phyloP scores from a whole-genome alignment of 768 basidiomycete genomes.

The Hortiboletus flavorubellus region DNA sequence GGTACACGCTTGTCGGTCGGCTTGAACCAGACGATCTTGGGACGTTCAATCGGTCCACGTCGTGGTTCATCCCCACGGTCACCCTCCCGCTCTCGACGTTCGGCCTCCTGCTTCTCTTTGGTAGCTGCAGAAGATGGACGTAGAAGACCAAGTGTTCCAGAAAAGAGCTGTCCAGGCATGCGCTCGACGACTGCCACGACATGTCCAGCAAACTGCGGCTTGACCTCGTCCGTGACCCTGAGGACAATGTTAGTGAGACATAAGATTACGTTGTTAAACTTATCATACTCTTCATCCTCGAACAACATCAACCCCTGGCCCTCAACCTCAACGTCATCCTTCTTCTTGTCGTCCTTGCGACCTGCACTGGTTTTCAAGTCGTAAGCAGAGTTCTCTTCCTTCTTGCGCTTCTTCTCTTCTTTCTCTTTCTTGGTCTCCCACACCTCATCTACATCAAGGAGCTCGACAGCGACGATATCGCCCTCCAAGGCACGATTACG shows the following conservation, averaged over 20 bases:
- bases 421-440: slow-evolving; percentile 99
- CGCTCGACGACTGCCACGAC: slow-evolving; percentile 99
- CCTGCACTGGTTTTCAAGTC: slow-evolving; percentile 72
- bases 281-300: slow-evolving; percentile 89
- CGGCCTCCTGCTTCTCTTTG: slow-evolving; percentile 98
- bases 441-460: slow-evolving; percentile 96
- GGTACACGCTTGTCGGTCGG: slow-evolving; percentile 99
- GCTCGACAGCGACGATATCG: slow-evolving; percentile 96
- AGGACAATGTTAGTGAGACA: slow-evolving; percentile 10
- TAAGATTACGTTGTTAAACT: neutral
- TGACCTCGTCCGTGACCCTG: slow-evolving; percentile 95
- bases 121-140: slow-evolving; percentile 96
- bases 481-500: slow-evolving; percentile 98
- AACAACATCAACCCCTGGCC: slow-evolving; percentile 96
- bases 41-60: slow-evolving; percentile 77
- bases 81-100: slow-evolving; percentile 94
- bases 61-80: slow-evolving; percentile 83
- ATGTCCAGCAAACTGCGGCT: slow-evolving; percentile 97
- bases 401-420: slow-evolving; percentile 99
- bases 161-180: slow-evolving; percentile 98
- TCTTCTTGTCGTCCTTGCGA: slow-evolving; percentile 98
- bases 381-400: slow-evolving; percentile 97
- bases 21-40: slow-evolving; percentile 99
- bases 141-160: slow-evolving; percentile 91
- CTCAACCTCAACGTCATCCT: slow-evolving; percentile 99